Evolutionary conservation across 331 rosid genomes (phyloP).

Genomic region (Malus hybrid): DNA sequence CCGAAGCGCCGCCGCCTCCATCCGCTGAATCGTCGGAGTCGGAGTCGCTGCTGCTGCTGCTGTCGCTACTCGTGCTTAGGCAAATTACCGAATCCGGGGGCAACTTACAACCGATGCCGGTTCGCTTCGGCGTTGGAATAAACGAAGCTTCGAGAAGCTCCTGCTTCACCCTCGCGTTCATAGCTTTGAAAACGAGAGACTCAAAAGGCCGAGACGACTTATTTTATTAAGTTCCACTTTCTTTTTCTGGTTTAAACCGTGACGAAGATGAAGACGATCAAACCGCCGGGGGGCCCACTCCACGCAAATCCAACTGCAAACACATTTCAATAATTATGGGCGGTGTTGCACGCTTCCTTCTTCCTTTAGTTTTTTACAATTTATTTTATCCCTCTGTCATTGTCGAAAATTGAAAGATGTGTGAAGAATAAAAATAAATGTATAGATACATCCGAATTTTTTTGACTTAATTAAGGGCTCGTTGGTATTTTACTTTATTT

Average conservation of each 20-base stretch:
- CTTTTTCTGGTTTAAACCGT: not conserved
- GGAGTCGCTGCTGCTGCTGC: slow-evolving; percentile 36
- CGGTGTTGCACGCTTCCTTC: no score
- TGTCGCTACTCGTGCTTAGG: slow-evolving; percentile 32
- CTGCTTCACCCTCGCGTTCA: slow-evolving; percentile 26
- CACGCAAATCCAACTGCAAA: not conserved
- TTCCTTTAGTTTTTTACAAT: no score
- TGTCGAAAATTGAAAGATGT: no score
- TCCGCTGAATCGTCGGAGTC: slow-evolving; percentile 36
- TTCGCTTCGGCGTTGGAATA: not conserved
- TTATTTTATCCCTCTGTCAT: no score
- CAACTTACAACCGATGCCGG: slow-evolving; percentile 4
- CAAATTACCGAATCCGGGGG: slow-evolving; percentile 28
- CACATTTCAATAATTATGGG: no score
- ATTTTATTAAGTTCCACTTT: not conserved
- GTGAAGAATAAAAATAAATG: no score
- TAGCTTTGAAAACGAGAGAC: not conserved
- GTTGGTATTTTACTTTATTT: no score
- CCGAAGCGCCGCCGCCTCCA: not conserved
- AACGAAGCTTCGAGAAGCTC: slow-evolving; percentile 20
- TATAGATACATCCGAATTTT: accelerated
- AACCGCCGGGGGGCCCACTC: not conserved
- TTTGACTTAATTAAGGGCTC: no score
- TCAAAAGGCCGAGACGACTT: not conserved
- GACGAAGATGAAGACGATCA: not conserved